Conservation (phyloP, 768 basidiomycete species). For the Lactarius akahatsu region DNA sequence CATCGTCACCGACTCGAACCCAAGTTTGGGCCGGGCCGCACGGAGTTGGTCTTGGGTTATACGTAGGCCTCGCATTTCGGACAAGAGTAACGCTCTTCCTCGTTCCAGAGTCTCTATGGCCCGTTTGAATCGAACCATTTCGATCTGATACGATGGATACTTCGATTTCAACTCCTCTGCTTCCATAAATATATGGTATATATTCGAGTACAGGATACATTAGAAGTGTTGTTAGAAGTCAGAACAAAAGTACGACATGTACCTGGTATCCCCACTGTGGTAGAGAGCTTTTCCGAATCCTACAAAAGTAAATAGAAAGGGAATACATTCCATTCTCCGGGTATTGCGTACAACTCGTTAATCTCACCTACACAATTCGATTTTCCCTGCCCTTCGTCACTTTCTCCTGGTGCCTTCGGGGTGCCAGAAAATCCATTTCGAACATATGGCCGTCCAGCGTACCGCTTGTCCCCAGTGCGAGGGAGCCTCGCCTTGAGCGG, state of each 20-base stretch:
- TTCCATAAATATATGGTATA: no score
- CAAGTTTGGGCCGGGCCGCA: not conserved
- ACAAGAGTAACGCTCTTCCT: slow-evolving; percentile 6
- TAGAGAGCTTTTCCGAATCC: not conserved
- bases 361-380: not conserved
- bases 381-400: not conserved
- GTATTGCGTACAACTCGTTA: not conserved
- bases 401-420: not conserved
- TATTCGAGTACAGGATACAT: no score
- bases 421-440: not conserved
- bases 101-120: not conserved
- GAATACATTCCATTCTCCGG: not conserved
- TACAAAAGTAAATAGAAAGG: not conserved
- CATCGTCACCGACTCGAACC: not conserved
- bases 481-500: not conserved
- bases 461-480: not conserved
- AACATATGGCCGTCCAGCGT: not conserved
- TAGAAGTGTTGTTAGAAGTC: no score
- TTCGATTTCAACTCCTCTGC: not conserved
- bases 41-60: not conserved
- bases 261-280: no score
- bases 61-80: not conserved
- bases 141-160: not conserved
- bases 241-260: no score
- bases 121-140: not conserved